phyloP scores from a whole-genome alignment of 768 basidiomycete genomes.

The Suillus clintonianus region DNA sequence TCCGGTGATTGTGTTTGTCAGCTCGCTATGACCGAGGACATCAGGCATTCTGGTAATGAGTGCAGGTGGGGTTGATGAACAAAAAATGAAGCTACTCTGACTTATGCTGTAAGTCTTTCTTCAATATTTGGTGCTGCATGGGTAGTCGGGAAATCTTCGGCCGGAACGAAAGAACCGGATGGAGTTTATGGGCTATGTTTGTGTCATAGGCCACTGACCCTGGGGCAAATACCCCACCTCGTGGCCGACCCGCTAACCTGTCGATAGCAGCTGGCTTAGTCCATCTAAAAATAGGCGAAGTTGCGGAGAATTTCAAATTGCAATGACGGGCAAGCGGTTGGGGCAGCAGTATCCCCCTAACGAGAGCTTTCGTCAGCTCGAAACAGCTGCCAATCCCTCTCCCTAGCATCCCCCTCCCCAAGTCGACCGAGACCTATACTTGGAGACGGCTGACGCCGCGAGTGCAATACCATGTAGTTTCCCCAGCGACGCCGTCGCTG shows the following conservation, averaged over 20 bases:
- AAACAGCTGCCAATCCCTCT: not conserved
- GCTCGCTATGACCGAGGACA: conserved; percentile 70
- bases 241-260: not conserved
- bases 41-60: conserved; percentile 60
- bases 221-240: not conserved
- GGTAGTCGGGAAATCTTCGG: not conserved
- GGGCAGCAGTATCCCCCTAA: not conserved
- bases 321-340: not conserved
- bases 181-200: not conserved
- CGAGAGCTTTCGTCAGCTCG: not conserved
- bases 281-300: not conserved
- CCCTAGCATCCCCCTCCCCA: not conserved
- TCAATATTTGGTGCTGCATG: not conserved
- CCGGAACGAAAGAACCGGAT: not conserved
- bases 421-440: not conserved
- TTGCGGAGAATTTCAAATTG: not conserved
- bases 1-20: conserved; percentile 22
- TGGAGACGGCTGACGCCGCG: not conserved
- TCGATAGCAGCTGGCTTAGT: not conserved
- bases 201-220: not conserved
- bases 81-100: conserved; percentile 45
- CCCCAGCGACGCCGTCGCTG: not conserved
- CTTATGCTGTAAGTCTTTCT: conserved; percentile 47
- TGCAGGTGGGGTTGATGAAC: conserved; percentile 62
- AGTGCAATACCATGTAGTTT: not conserved